Evolutionary conservation across 2,329 filamentous ascomycete genomes (phyloP), one percentile per base, ranked within the genome.

Genomic region (Moelleriella libera): DNA sequence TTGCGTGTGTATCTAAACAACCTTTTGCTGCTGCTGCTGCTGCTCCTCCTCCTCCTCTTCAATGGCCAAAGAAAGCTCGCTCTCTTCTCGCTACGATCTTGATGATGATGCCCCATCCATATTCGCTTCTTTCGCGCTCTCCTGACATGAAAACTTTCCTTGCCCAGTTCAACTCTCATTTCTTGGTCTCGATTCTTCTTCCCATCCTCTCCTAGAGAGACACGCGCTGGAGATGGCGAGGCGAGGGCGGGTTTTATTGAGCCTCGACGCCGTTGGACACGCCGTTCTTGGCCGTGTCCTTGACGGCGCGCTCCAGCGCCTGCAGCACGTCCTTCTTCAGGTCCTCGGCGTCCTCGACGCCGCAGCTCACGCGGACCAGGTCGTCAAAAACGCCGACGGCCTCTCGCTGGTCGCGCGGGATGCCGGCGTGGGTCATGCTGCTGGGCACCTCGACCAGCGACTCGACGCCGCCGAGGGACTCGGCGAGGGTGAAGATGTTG

Each of bases 381-480:
- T 98, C 92, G 61, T 98, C 92, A 60, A 82, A 97, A 32, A 98
- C 88, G 51, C 92, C 92, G 1, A 92, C 88, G 3, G 83, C 84
- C 74, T 98, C 92, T 49, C 92, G 76, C 71, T 94, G 81, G 51
- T 88, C 88, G 63, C 77, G 80, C 45, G 92, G 92, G 54, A 98
- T 98, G 50, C 90, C 92, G 29, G 88, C 86, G 66, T 98, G 92
- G 14, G 92, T 98, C 92, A 98, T 98, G 67, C 82, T 86, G 58
- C 85, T 86, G 28, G 92, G 92, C 3, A 98, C 79, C 69, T 98
- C 92, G 56, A 89, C 83, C 52, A 98, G 73, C 59, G 79, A 85
- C 76, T 98, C 92, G 44, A 98, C 84, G 48, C 90, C 92, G 51
- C 92, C 92, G 29, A 98, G 70, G 50, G 80, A 87, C 74, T 98